Evolutionary conservation across 2,329 filamentous ascomycete species (phyloP).

Genomic region (Bretziella fagacearum): DNA sequence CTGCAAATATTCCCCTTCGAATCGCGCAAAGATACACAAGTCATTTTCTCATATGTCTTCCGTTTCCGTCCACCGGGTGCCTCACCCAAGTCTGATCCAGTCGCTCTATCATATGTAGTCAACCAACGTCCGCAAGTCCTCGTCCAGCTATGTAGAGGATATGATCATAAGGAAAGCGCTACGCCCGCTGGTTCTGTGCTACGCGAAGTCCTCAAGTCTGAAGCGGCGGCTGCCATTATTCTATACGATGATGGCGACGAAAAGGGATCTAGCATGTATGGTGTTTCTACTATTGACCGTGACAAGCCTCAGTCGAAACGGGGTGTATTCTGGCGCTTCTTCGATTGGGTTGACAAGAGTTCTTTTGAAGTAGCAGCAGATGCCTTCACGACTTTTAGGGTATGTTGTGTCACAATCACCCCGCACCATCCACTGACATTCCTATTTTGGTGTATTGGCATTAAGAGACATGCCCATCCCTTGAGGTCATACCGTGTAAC

Average conservation of each 20-base stretch:
- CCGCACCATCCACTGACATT: neutral
- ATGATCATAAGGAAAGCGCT: conserved; percentile 78
- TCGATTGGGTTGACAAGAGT: conserved; percentile 91
- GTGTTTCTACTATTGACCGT: conserved; percentile 60
- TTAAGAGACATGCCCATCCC: neutral
- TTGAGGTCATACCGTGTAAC: conserved; percentile 1
- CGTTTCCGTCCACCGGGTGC: conserved; percentile 62
- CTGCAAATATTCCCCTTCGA: conserved; percentile 85
- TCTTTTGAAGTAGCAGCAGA: conserved; percentile 95
- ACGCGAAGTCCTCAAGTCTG: conserved; percentile 74
- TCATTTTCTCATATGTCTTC: conserved; percentile 89
- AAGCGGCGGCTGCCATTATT: conserved; percentile 77
- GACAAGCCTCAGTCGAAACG: conserved; percentile 58
- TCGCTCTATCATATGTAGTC: conserved; percentile 77
- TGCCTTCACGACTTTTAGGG: conserved; percentile 91
- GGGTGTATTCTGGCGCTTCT: conserved; percentile 93
- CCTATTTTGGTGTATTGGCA: neutral
- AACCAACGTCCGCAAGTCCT: conserved; percentile 75
- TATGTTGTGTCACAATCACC: conserved; percentile 27
- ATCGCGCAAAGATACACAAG: conserved; percentile 85
- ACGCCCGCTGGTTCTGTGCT: conserved; percentile 82
- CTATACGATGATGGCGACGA: conserved; percentile 76
- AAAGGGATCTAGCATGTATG: conserved; percentile 53
- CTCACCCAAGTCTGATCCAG: conserved; percentile 54
- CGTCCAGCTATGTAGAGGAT: conserved; percentile 74